Base-by-base conservation (phyloP, 176 grass and related monocot genomes). In the Melocanna baccifera region DNA sequence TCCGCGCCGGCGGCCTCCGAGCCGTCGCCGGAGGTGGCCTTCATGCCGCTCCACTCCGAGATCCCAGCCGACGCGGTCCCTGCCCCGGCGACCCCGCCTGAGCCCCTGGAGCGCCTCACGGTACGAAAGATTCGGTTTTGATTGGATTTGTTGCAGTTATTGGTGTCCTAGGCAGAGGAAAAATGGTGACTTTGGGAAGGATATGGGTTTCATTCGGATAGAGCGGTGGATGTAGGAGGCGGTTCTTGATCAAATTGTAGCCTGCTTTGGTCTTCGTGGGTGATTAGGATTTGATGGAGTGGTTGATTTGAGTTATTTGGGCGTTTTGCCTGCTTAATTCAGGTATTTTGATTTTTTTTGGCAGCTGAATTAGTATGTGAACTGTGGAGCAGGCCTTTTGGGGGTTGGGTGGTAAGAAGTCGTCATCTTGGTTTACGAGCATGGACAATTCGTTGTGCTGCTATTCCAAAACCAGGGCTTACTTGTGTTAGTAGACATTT, bases 21-120 rank as follows among this genome's bases (percentile, higher is more conserved):
- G 55, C 61, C 77, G 30, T 79, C 76, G 62, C 89, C 91, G 74
- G 73, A 89, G 71, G 88, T 93, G 48, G 90, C 92, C 67, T 97
- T 97, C 84, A 87, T 87, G 81, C 90, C 88, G 30, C 92, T 94
- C 22, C 86, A 67, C 61, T 88, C 91, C 63, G 94, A 97, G 79
- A 91, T 92, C 78, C 90, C 92, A 13, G 79, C 70, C 8, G 95
- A 94, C 74, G 64, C 40, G 26, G 88, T 88, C 3, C 88, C 95
- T 65, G 39, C 81, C 15, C 83, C 81, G 12, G 4, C 23, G 66
- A 58, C 82, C 67, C 87, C 82, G 57, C 89, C 78, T 0, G 90
- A 92, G 64, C 34, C 81, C 42, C 66, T 90, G 14, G 73, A 85
- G 81, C 93, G 91, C 75, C 92, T 97, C 84, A 91, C 84, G 86